Evolutionary conservation across 768 basidiomycete species (phyloP).

Genomic region (Dioszegia hungarica): DNA sequence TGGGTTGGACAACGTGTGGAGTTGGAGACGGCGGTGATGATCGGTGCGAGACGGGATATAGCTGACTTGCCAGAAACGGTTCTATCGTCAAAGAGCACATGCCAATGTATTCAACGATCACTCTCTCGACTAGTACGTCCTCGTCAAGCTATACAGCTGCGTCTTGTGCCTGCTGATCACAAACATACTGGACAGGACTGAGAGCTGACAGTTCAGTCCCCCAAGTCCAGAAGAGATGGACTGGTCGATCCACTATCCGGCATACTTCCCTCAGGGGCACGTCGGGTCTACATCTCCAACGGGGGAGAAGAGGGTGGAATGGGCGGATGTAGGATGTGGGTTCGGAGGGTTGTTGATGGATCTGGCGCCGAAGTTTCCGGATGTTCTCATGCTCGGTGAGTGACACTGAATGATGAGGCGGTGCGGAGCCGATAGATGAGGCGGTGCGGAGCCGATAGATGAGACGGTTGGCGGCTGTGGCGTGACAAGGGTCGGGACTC

Average conservation of each 20-base stretch:
- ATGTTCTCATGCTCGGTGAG: constrained; percentile 85
- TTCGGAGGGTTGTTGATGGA: constrained; percentile 90
- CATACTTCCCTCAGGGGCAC: constrained; percentile 51
- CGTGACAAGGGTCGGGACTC: too few species aligned
- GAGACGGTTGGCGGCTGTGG: too few species aligned
- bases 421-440: too few species aligned
- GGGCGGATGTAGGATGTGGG: constrained; percentile 95
- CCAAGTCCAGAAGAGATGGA: constrained; percentile 67
- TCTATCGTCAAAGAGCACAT: constrained; percentile 55
- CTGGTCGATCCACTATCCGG: constrained; percentile 79
- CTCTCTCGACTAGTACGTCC: constrained; percentile 70
- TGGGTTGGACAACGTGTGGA: too few species aligned
- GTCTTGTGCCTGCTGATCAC: neutral
- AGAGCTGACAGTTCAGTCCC: constrained; percentile 52
- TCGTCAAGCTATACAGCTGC: too few species aligned
- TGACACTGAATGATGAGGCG: too few species aligned
- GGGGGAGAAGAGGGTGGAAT: constrained; percentile 69
- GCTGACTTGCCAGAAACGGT: constrained; percentile 49
- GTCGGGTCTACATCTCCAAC: constrained; percentile 11
- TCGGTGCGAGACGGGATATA: neutral
- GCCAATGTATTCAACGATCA: constrained; percentile 58
- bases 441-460: too few species aligned
- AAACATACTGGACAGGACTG: neutral
- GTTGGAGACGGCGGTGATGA: too few species aligned
- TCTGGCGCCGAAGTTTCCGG: constrained; percentile 83